These are phyloP conservation scores for Choiromyces venosus DNA, from an alignment of 495 filamentous ascomycete species.

Conservation along the genomic window DNA sequence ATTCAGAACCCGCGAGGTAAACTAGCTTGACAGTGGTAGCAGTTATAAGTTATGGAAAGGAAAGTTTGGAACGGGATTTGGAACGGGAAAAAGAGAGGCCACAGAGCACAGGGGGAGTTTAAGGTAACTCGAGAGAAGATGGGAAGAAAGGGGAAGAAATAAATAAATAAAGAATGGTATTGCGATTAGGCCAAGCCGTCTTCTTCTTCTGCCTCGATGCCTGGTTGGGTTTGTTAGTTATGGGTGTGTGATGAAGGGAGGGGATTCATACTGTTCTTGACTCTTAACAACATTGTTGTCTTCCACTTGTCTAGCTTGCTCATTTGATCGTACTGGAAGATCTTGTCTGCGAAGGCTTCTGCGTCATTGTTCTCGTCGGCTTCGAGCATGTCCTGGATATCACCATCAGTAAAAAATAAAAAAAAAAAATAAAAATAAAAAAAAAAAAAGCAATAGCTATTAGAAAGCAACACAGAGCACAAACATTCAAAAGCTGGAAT, in stretches of 20 bases:
- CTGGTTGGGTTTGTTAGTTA: slow-evolving; percentile 7
- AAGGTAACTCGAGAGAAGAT: not conserved
- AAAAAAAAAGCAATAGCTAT: too few relatives aligned
- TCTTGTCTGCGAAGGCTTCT: slow-evolving; percentile 75
- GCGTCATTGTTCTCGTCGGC: slow-evolving; percentile 67
- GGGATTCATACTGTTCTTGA: slow-evolving; percentile 57
- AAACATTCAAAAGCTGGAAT: slow-evolving; percentile 60
- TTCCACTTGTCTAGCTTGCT: slow-evolving; percentile 94
- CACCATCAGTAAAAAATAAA: slow-evolving; percentile 5
- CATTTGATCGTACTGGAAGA: slow-evolving; percentile 81
- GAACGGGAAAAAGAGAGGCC: not conserved
- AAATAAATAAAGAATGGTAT: not conserved
- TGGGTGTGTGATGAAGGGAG: not conserved
- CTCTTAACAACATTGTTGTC: slow-evolving; percentile 71
- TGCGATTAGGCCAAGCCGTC: slow-evolving; percentile 25
- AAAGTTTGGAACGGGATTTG: too few relatives aligned
- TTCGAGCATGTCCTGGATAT: slow-evolving; percentile 56
- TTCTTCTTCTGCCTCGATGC: slow-evolving; percentile 19
- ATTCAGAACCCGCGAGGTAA: not conserved
- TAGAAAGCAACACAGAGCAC: not conserved
- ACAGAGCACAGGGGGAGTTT: not conserved
- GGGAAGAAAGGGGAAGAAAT: not conserved
- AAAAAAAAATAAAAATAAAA: too few relatives aligned
- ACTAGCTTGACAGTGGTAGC: too few relatives aligned
- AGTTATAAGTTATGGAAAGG: too few relatives aligned